Evolutionary conservation across 2,329 filamentous ascomycete species (phyloP), one percentile per base, ranked within the genome.

Genomic region (Alternaria hordeiaustralica): DNA sequence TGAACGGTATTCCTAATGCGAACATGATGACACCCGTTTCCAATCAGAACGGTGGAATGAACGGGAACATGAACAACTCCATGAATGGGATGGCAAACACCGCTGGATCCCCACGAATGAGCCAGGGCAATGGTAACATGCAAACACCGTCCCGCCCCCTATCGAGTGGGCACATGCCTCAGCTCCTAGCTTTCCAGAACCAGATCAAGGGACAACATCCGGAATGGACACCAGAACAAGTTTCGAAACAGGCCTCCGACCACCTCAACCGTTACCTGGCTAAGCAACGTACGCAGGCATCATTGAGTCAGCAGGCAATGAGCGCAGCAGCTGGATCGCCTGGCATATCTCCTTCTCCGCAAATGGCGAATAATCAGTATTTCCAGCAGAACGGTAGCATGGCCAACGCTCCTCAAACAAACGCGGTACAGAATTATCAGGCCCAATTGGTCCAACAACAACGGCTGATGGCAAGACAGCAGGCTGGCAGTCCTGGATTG

Each of bases 401-500:
- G 68, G 70, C 69, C 45, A 73, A 69, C 36, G 76, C 71, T 59
- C 71, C 77, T 21, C 74, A 75, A 23, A 74, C 75, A 36, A 78
- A 72, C 43, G 73, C 76, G 20, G 77, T 79, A 33, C 76, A 79
- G 55, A 74, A 75, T 33, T 80, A 79, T 60, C 77, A 79, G 55
- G 71, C 75, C 56, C 77, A 80, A 54, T 74, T 80, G 58, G 72
- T 78, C 36, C 75, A 78, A 58, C 78, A 79, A 62, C 78, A 80
- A 64, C 75, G 75, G 56, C 67, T 79, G 67, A 76, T 81, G 77
- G 63, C 57, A 21, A 60, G 67, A 59, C 77, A 78, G 55, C 74
- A 76, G 55, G 75, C 71, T 23, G 73, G 74, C 23, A 78, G 75
- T 61, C 77, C 76, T 8, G 71, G 72, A 45, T 59, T 79, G 63